Conservation (phyloP, 73 alveolate species). For the Halteria grandinella region DNA sequence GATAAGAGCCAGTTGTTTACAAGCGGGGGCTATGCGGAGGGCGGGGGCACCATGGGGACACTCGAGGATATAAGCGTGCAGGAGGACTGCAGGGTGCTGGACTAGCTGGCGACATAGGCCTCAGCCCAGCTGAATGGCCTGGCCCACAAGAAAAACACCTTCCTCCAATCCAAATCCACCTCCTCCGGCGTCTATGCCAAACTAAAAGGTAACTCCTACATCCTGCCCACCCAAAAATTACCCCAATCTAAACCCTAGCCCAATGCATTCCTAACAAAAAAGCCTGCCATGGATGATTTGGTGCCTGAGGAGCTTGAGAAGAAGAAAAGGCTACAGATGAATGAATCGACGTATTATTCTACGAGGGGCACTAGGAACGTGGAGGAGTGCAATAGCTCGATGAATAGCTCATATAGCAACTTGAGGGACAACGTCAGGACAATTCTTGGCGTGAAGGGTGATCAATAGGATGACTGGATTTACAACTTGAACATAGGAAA, state of each 20-base stretch:
- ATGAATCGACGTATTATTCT: conserved; percentile 26
- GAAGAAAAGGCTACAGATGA: conserved; percentile 15
- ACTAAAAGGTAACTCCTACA: no score
- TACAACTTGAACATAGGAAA: conserved; percentile 88
- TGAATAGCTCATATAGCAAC: conserved; percentile 1
- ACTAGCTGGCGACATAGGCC: no score
- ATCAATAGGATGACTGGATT: conserved; percentile 92
- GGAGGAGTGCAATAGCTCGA: conserved; percentile 19
- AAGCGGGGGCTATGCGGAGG: neutral
- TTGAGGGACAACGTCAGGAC: conserved; percentile 55
- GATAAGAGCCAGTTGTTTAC: conserved; percentile 15
- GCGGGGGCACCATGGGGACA: neutral
- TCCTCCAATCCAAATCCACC: no score
- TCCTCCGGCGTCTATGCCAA: no score
- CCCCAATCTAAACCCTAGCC: no score
- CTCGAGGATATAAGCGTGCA: neutral
- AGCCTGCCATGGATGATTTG: neutral
- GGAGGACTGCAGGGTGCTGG: neutral
- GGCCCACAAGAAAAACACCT: no score
- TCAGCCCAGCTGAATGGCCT: no score
- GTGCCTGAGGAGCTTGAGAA: conserved; percentile 30
- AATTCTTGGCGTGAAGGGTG: conserved; percentile 74
- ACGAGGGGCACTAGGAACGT: conserved; percentile 22
- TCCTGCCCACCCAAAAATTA: conserved; percentile 4
- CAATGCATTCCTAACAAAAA: no score